phyloP scores from a whole-genome alignment of 441 rosid genomes.

The Pelargonium fulgidum region DNA sequence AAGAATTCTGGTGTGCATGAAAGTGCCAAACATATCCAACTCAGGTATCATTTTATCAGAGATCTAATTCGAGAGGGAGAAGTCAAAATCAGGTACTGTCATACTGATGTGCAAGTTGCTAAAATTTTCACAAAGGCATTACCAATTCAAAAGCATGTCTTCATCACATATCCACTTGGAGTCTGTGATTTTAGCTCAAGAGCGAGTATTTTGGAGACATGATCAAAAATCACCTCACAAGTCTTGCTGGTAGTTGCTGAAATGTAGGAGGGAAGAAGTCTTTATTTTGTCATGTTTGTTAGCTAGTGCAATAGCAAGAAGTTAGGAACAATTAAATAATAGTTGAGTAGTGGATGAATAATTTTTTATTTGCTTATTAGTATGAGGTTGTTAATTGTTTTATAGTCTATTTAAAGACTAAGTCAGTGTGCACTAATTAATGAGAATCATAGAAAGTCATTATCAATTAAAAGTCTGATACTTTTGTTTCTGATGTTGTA shows the following conservation, averaged over 20 bases:
- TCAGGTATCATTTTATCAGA: background rate
- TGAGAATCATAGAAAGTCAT: too few species aligned
- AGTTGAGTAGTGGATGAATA: too few species aligned
- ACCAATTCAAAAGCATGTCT: background rate
- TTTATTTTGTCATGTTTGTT: too few species aligned
- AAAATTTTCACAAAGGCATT: constrained; percentile 5
- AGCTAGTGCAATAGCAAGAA: too few species aligned
- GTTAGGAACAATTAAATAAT: too few species aligned
- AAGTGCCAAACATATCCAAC: background rate
- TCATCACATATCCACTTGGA: background rate
- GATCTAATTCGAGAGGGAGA: background rate
- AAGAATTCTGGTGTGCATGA: background rate
- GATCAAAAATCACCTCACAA: background rate
- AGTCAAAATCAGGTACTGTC: background rate
- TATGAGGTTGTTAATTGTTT: too few species aligned
- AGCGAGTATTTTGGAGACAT: constrained; percentile 5
- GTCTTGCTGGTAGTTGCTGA: background rate
- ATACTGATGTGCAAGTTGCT: background rate
- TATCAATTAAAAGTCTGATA: too few species aligned
- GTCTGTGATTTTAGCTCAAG: constrained; percentile 16
- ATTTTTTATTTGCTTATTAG: too few species aligned
- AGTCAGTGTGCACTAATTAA: too few species aligned
- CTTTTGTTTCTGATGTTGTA: too few species aligned
- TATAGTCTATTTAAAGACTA: too few species aligned
- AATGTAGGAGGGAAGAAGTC: too few species aligned